phyloP scores from a whole-genome alignment of 176 grass and related monocot genomes.

The Ensete ventricosum region DNA sequence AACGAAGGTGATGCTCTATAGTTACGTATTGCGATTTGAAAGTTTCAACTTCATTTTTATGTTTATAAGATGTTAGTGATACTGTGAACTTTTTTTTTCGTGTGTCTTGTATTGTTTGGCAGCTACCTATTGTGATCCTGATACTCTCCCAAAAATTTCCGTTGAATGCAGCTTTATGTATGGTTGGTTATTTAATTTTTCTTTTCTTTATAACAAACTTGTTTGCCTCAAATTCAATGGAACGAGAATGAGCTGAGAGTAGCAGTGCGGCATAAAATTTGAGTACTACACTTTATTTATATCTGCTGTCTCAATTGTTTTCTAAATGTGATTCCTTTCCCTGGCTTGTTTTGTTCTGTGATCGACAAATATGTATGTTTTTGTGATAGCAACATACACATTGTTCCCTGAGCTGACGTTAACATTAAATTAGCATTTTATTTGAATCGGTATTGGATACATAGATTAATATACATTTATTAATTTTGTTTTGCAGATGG shows the following conservation, averaged over 20 bases:
- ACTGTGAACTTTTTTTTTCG: neutral
- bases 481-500: slow-evolving; percentile 32
- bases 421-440: neutral
- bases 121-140: neutral
- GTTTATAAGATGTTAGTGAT: neutral
- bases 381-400: neutral
- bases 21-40: neutral
- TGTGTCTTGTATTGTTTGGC: neutral
- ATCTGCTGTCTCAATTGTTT: neutral
- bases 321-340: neutral
- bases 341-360: neutral
- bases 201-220: neutral
- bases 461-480: slow-evolving; percentile 3
- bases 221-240: neutral
- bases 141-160: neutral
- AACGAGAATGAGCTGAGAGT: neutral
- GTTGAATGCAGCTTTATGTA: neutral
- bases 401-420: neutral
- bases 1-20: neutral
- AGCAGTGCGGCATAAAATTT: neutral
- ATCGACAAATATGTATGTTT: neutral
- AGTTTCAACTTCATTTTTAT: neutral
- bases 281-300: neutral
- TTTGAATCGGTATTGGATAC: slow-evolving; percentile 9
- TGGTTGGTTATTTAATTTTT: neutral